Conservation (phyloP, 1,139 yeast genomes). For the Yamadazyma mexicana region DNA sequence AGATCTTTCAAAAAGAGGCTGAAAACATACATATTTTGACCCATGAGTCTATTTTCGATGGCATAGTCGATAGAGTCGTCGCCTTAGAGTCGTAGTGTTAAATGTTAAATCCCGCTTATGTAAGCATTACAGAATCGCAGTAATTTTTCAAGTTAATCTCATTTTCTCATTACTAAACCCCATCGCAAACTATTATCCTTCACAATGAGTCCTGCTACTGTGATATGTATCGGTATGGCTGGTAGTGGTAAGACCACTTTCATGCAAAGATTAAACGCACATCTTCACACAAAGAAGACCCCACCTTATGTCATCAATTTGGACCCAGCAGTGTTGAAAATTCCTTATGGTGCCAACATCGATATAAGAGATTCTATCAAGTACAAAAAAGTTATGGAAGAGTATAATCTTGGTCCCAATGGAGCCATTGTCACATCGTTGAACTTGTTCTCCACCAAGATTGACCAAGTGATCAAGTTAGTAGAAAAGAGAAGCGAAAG, state of each 20-base stretch:
- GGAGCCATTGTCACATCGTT: slow-evolving; percentile 97
- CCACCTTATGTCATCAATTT: slow-evolving; percentile 90
- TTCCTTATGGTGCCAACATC: slow-evolving; percentile 91
- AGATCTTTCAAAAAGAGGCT: slow-evolving; percentile 67
- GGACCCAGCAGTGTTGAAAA: slow-evolving; percentile 93
- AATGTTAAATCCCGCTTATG: neutral
- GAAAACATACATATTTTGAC: slow-evolving; percentile 71
- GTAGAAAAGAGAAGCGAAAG: slow-evolving; percentile 77
- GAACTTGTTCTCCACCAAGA: slow-evolving; percentile 89
- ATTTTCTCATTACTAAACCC: neutral
- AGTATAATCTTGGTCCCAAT: slow-evolving; percentile 90
- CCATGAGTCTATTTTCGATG: slow-evolving; percentile 55
- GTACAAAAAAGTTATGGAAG: slow-evolving; percentile 94
- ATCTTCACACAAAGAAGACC: slow-evolving; percentile 68
- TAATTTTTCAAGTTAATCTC: too few relatives aligned
- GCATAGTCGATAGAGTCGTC: slow-evolving; percentile 65
- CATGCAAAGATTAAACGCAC: slow-evolving; percentile 91
- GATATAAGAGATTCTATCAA: slow-evolving; percentile 96
- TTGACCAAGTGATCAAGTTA: slow-evolving; percentile 87
- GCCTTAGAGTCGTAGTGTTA: slow-evolving; percentile 14
- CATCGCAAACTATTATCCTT: slow-evolving; percentile 4
- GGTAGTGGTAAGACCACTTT: slow-evolving; percentile 98
- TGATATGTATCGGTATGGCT: slow-evolving; percentile 94
- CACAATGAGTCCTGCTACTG: slow-evolving; percentile 59
- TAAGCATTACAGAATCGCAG: too few relatives aligned